These are phyloP conservation scores for Metschnikowia lachancei DNA, from an alignment of 805 yeast genomes.

Conservation along the genomic window DNA sequence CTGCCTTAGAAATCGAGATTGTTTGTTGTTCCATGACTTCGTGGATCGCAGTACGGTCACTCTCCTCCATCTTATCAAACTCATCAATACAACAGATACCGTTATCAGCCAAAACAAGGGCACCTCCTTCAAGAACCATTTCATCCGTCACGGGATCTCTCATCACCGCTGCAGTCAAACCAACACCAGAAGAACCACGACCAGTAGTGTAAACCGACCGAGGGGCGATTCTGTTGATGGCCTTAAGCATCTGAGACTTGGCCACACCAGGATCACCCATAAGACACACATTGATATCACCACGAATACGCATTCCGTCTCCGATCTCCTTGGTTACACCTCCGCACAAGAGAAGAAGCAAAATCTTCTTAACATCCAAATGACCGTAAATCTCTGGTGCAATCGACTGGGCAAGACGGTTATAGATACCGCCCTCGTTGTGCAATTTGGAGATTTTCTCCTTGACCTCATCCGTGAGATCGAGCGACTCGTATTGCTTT, in stretches of 20 bases:
- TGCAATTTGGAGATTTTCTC: slow-evolving; percentile 55
- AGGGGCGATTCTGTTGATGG: slow-evolving; percentile 90
- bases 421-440: slow-evolving; percentile 68
- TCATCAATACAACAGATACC: slow-evolving; percentile 99
- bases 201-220: slow-evolving; percentile 97
- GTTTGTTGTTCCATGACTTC: slow-evolving; percentile 99
- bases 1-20: slow-evolving; percentile 94
- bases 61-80: slow-evolving; percentile 97
- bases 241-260: slow-evolving; percentile 90
- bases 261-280: slow-evolving; percentile 99
- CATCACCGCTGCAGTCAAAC: slow-evolving; percentile 98
- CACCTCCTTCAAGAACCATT: slow-evolving; percentile 98
- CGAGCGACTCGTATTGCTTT: slow-evolving; percentile 71
- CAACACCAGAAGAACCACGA: slow-evolving; percentile 98
- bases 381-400: slow-evolving; percentile 99
- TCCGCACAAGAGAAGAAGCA: slow-evolving; percentile 80
- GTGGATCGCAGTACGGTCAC: slow-evolving; percentile 95
- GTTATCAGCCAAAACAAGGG: slow-evolving; percentile 92
- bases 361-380: slow-evolving; percentile 86
- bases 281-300: slow-evolving; percentile 90
- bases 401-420: slow-evolving; percentile 77
- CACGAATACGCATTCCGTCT: slow-evolving; percentile 96
- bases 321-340: slow-evolving; percentile 94
- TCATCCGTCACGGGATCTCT: slow-evolving; percentile 99
- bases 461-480: slow-evolving; percentile 55